Percentiles rank a stretch among this genome's conserved stretches.
Evolutionary conservation across 2,329 filamentous ascomycete genomes (phyloP).

Genomic region (Neoarthrinium moseri): DNA sequence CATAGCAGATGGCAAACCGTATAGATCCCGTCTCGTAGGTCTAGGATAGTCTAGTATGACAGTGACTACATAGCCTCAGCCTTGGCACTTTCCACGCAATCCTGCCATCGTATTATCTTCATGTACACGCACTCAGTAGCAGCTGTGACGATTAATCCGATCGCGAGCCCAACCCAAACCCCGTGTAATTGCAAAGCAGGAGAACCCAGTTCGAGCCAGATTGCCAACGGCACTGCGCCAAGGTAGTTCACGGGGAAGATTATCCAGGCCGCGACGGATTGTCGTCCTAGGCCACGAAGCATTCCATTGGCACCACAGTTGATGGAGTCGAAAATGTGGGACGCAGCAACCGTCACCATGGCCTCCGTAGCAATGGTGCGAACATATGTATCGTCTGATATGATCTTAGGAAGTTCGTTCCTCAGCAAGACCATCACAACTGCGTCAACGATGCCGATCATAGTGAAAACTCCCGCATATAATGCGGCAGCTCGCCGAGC

Average conservation of each 20-base stretch:
- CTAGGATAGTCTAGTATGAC: too few species aligned
- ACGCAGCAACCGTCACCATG: constrained; percentile 30
- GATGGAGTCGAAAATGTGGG: constrained; percentile 33
- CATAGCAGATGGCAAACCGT: too few species aligned
- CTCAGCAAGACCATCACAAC: constrained; percentile 28
- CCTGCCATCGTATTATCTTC: constrained; percentile 28
- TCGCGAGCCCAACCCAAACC: constrained; percentile 32
- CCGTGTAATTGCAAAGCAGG: constrained; percentile 29
- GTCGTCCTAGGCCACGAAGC: constrained; percentile 37
- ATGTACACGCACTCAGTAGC: constrained; percentile 31
- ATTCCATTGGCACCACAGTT: constrained; percentile 35
- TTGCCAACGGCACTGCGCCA: constrained; percentile 34
- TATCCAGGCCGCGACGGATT: constrained; percentile 34
- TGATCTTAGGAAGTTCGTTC: constrained; percentile 26
- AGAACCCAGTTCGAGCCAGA: constrained; percentile 35
- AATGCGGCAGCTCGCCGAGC: constrained; percentile 30
- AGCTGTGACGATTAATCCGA: constrained; percentile 30
- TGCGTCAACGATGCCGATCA: constrained; percentile 33
- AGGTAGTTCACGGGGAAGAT: constrained; percentile 35
- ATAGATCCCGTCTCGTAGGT: too few species aligned
- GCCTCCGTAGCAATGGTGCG: constrained; percentile 26
- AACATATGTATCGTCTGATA: constrained; percentile 30
- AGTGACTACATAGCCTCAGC: too few species aligned
- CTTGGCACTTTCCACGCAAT: constrained; percentile 30
- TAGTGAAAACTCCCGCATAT: constrained; percentile 30